phyloP scores from a whole-genome alignment of 148 eudicot genomes.

The Fagopyrum homotropicum region DNA sequence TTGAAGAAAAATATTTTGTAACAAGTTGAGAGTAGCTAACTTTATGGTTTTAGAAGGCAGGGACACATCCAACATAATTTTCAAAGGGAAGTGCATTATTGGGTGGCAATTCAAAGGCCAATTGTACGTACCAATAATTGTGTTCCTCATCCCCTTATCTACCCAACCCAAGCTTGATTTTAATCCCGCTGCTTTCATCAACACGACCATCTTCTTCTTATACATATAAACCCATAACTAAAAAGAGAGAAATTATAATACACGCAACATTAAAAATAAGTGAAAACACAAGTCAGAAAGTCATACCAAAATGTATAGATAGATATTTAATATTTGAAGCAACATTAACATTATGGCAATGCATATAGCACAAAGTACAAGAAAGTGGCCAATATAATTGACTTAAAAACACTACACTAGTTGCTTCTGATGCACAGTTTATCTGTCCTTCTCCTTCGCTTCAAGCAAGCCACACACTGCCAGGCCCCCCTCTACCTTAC shows the following conservation, averaged over 20 bases:
- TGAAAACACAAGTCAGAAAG: not conserved
- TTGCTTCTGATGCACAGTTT: not conserved
- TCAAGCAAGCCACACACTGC: not conserved
- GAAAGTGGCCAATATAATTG: not conserved
- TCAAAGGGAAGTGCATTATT: not conserved
- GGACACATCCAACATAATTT: no score
- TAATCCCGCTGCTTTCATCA: no score
- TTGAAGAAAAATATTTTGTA: no score
- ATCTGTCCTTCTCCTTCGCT: not conserved
- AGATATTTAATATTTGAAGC: not conserved
- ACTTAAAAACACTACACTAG: not conserved
- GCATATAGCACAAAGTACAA: not conserved
- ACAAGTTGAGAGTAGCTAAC: no score
- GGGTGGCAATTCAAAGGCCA: not conserved
- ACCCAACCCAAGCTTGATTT: not conserved
- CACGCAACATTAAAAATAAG: not conserved
- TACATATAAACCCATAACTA: not conserved
- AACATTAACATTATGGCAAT: not conserved
- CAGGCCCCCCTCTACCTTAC: constrained; percentile 3
- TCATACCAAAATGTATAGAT: not conserved
- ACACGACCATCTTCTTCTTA: not conserved
- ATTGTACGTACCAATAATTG: not conserved
- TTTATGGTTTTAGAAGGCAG: no score
- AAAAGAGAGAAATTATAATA: not conserved
- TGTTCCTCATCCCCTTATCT: not conserved